Conservation (phyloP, 2,329 filamentous ascomycete species). For the Aspergillus intermedius region DNA sequence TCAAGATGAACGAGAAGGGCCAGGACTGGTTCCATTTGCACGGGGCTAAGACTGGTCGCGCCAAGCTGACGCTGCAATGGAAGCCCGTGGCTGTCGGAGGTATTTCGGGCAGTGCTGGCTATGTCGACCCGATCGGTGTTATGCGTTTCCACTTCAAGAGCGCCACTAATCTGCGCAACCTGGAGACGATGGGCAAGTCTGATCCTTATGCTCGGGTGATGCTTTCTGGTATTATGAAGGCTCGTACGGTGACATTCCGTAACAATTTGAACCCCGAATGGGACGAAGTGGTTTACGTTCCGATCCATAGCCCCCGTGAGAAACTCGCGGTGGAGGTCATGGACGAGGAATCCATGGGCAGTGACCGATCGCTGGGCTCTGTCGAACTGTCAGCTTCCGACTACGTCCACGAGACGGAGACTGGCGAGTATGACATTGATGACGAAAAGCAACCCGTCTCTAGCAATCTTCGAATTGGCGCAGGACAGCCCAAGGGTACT, state of each 20-base stretch:
- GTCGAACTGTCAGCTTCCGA: constrained; percentile 71
- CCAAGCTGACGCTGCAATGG: constrained; percentile 89
- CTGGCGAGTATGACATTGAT: constrained; percentile 72
- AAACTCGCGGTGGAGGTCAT: constrained; percentile 87
- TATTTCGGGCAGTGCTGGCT: constrained; percentile 70
- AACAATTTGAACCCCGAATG: constrained; percentile 94
- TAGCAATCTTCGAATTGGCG: constrained; percentile 65
- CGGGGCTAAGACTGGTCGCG: constrained; percentile 73
- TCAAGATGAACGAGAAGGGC: constrained; percentile 83
- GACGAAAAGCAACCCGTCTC: constrained; percentile 65
- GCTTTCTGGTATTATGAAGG: constrained; percentile 84
- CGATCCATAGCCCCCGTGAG: constrained; percentile 77
- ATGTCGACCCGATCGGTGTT: constrained; percentile 88
- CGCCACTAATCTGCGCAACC: constrained; percentile 76
- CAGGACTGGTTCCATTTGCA: constrained; percentile 93
- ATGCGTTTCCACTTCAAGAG: constrained; percentile 88
- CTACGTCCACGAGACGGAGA: constrained; percentile 69
- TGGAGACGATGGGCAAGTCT: constrained; percentile 93
- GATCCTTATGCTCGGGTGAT: constrained; percentile 88
- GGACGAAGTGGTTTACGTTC: constrained; percentile 92
- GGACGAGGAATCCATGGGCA: constrained; percentile 89
- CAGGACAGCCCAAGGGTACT: constrained; percentile 67
- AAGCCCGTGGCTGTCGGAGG: constrained; percentile 86
- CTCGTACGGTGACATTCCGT: constrained; percentile 86
- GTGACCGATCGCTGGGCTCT: constrained; percentile 79